These are phyloP conservation scores for Saprolegnia parasitica DNA, from an alignment of 352 stramenopile species.

Conservation along the genomic window DNA sequence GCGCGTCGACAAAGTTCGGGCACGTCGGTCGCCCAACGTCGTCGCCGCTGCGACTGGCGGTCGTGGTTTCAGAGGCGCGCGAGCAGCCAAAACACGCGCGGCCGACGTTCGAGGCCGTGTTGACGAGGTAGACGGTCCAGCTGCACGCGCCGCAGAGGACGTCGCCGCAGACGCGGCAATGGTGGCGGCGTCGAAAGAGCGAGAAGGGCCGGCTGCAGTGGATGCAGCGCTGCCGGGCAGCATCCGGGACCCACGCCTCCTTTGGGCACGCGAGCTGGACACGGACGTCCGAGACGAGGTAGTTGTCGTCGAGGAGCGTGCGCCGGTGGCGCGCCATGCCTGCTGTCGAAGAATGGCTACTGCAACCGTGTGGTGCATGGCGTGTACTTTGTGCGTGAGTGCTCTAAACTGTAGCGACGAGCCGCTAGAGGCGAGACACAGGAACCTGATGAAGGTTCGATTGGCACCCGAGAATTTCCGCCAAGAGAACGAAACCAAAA, in stretches of 20 bases:
- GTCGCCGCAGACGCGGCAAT: constrained; percentile 72
- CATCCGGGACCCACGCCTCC: constrained; percentile 51
- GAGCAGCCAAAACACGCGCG: neutral
- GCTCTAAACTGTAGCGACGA: too few relatives aligned
- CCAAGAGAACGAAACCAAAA: too few relatives aligned
- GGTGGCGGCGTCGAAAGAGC: constrained; percentile 62
- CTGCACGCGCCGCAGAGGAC: constrained; percentile 63
- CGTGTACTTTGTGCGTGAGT: too few relatives aligned
- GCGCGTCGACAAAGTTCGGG: neutral
- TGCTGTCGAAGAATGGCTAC: too few relatives aligned
- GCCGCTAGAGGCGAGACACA: too few relatives aligned
- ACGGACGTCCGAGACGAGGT: too few relatives aligned
- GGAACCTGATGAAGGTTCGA: too few relatives aligned
- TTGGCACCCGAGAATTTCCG: too few relatives aligned
- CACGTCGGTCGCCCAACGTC: neutral
- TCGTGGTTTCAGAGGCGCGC: neutral
- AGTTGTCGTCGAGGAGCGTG: too few relatives aligned
- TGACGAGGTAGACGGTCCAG: constrained; percentile 11
- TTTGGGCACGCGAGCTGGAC: too few relatives aligned
- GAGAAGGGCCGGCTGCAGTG: constrained; percentile 31
- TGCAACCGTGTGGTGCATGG: too few relatives aligned
- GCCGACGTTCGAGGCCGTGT: constrained; percentile 4
- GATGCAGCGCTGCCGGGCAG: constrained; percentile 43
- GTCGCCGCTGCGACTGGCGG: neutral
- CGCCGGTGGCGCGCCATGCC: too few relatives aligned